These are phyloP conservation scores for Psilocybe tampanensis DNA, from an alignment of 768 basidiomycete genomes.

Conservation along the genomic window DNA sequence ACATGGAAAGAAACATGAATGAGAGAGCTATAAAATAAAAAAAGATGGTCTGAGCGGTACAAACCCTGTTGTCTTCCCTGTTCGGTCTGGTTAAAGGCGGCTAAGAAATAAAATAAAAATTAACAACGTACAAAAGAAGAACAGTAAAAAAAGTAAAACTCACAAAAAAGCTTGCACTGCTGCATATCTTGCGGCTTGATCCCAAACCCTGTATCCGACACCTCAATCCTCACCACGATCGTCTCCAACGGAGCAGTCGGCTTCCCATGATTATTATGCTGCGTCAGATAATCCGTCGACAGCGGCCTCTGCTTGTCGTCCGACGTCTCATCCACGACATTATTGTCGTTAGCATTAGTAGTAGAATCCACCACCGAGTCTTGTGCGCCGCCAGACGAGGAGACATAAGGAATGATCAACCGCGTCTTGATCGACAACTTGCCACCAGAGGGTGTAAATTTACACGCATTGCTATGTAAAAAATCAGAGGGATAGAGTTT, in stretches of 20 bases:
- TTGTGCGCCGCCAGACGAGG: constrained; percentile 17
- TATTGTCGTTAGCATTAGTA: constrained; percentile 10
- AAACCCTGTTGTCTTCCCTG: constrained; percentile 69
- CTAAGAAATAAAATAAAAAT: constrained; percentile 31
- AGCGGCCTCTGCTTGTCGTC: constrained; percentile 34
- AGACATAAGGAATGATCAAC: constrained; percentile 50
- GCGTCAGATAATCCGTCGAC: constrained; percentile 43
- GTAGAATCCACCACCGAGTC: constrained; percentile 17
- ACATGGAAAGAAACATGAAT: constrained; percentile 4
- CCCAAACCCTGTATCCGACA: constrained; percentile 71
- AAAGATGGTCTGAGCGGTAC: not conserved
- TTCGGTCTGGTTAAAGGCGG: constrained; percentile 79
- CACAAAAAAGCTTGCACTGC: constrained; percentile 72
- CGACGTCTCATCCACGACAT: constrained; percentile 15
- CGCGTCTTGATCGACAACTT: constrained; percentile 68
- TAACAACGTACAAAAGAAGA: not conserved
- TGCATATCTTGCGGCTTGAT: constrained; percentile 61
- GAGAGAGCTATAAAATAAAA: not conserved
- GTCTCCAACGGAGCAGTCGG: constrained; percentile 46
- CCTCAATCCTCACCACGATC: constrained; percentile 85
- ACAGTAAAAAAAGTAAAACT: constrained; percentile 24
- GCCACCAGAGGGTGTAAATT: constrained; percentile 75
- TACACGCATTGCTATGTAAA: constrained; percentile 67
- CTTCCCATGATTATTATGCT: constrained; percentile 52
- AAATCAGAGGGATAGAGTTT: too few relatives aligned